Evolutionary conservation across 306 rosid species (phyloP), one percentile per base, ranked within the genome.

Genomic region (Cicer arietinum): DNA sequence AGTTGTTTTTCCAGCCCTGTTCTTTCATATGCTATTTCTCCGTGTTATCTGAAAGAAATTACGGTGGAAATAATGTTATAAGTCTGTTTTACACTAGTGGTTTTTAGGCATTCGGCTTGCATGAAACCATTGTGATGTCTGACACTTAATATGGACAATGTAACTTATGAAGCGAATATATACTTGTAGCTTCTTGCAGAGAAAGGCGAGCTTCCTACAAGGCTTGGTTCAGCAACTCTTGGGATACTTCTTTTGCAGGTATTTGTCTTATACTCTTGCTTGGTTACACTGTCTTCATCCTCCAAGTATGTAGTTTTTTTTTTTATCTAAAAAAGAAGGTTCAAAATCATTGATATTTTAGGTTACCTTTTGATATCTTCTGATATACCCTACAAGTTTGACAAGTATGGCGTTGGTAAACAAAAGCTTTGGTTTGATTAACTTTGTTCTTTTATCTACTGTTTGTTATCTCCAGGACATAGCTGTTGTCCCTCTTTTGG

Each of bases 241-340:
- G 99, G 99, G 77, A 88, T 95, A 82, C 96, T 95, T 82, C 96
- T 92, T 60, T 78, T 95, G 66, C 99, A 95, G 99, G 99, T 95
- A 84, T 57, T 77, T 42, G 45, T 81, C 68, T 67, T 64, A 20
- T 54, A 76, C 78, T 53, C 64, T 53, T 74, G 69, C 61, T 67
- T 74, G 73, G 12, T 79, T 76, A 35, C 65, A 51, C 47, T 59
- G 48, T 74, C 72, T 67, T 77, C 75, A 20, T 73, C 41, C 54
- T 40, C 67, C 74, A 46, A 75, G 57, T 66, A 56, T 72, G 72
- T 51, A 30, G 37, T 17, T 68, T 59, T 20, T 30, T 45, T 22
- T 30, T 75, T 37, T 47, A 40, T 52, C 22, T 44, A 37, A 44
- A 41, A 18, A 60, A 59, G 12, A 10, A 62, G 48, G 54, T 61